These are phyloP conservation scores for Rhizopogon rudus DNA, from an alignment of 768 basidiomycete species.

Conservation along the genomic window DNA sequence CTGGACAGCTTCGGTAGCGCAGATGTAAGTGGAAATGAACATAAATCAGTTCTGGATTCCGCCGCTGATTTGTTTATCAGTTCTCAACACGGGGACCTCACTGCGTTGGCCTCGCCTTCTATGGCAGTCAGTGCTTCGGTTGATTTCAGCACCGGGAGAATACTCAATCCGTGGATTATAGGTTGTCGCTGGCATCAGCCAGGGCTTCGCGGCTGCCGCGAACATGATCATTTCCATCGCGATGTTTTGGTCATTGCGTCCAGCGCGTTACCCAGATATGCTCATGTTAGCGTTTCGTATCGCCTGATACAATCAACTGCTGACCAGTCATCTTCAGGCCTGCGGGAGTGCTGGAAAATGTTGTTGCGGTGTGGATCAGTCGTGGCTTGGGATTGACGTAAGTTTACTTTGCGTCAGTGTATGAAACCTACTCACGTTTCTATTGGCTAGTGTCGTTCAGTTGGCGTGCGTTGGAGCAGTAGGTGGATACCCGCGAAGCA, in stretches of 20 bases:
- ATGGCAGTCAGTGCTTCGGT: constrained; percentile 15
- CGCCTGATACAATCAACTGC: background rate
- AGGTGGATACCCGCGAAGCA: background rate
- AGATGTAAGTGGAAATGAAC: constrained; percentile 17
- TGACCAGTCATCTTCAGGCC: constrained; percentile 9
- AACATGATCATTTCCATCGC: constrained; percentile 11
- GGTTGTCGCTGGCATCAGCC: constrained; percentile 12
- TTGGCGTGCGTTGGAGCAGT: constrained; percentile 15
- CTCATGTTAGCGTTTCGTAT: constrained; percentile 8
- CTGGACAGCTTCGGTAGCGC: constrained; percentile 15
- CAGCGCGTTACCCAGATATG: constrained; percentile 10
- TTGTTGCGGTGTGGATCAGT: constrained; percentile 3
- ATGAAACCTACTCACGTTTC: background rate
- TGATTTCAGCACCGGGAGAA: background rate
- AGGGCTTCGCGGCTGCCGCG: constrained; percentile 1
- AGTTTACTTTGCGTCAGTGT: constrained; percentile 3
- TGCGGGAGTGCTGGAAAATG: background rate
- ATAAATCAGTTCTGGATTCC: background rate
- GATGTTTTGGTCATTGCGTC: constrained; percentile 18
- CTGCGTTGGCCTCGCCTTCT: constrained; percentile 10
- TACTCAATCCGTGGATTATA: background rate
- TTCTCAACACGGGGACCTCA: constrained; percentile 15
- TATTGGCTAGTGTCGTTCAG: constrained; percentile 13
- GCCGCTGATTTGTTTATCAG: constrained; percentile 12
- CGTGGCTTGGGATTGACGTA: constrained; percentile 22